phyloP scores from a whole-genome alignment of 768 basidiomycete genomes.

The Tulasnella sp. region DNA sequence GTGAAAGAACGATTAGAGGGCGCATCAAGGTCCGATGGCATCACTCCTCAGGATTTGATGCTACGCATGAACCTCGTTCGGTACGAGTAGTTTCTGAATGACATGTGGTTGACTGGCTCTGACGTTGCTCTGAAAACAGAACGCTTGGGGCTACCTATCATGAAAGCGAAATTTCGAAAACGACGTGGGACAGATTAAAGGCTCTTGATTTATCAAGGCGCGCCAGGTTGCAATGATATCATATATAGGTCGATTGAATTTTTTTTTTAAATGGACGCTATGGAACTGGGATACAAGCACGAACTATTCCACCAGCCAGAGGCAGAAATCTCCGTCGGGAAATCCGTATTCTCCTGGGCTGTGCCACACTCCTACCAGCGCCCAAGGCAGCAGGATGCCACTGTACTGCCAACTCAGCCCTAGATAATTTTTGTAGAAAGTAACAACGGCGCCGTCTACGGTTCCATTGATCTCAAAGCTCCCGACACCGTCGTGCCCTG shows the following conservation, averaged over 20 bases:
- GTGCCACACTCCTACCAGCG: not conserved
- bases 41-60: slow-evolving; percentile 55
- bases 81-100: slow-evolving; percentile 35
- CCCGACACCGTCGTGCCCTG: not conserved
- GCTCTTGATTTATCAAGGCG: slow-evolving; percentile 44
- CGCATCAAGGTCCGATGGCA: slow-evolving; percentile 29
- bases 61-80: slow-evolving; percentile 61
- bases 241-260: not conserved
- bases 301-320: not conserved
- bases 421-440: not conserved
- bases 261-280: no score
- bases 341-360: not conserved
- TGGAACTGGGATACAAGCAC: not conserved
- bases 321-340: not conserved
- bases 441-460: not conserved
- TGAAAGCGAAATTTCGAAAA: slow-evolving; percentile 45
- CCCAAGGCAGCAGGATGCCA: not conserved
- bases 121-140: slow-evolving; percentile 33
- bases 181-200: slow-evolving; percentile 59
- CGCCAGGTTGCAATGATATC: not conserved
- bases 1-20: slow-evolving; percentile 37
- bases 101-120: not conserved
- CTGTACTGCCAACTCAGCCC: not conserved
- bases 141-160: slow-evolving; percentile 56
- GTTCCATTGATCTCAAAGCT: not conserved